Base-by-base conservation (phyloP, 257 asterid genomes). In the Scutellaria minor region DNA sequence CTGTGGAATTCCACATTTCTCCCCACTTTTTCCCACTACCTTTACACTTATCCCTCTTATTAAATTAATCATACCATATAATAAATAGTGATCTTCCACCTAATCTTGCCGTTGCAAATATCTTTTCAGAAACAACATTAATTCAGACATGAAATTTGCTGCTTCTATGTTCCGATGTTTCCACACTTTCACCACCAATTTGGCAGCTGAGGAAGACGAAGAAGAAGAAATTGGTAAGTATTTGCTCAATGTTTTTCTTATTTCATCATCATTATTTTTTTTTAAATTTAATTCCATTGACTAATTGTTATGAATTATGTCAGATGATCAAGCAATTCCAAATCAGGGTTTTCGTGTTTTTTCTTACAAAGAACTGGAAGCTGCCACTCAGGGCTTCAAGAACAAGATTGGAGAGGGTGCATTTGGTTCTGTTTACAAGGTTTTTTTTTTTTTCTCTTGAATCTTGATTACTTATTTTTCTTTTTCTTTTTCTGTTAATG, bases 371-470 rank as follows among this genome's bases (percentile, higher is more conserved):
- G 90, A 86, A 22, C 77, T 91, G 73, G 72, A 80, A 79, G 55
- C 78, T 46, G 95, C 90, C 9, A 87, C 96, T 41, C 87, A 79
- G 51, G 95, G 91, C 3, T 91, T 89, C 72, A 85, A 77, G 72
- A 75, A 86, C 82, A 88, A 88, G 76, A 79, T 91, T 66, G 97
- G 96, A 66, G 89, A 89, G 56, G 96, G 97, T 7, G 95, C 86
- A 20, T 85, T 85, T 67, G 93, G 95, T 53, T 47, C 70, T 75
- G 96, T 91, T 73, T 91, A 89, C 88, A 87, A 85, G 93, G 96
- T 87, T 69, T 27, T 61, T 10, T 24, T 10, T 24, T 24, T 24
- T 24, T 45, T 27, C 7, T 27, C 7, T 55, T 15, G 8, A 10
- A 15, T 13, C 24, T 65, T 12, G 0, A 0, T 6, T 27, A 6